Conservation (phyloP, 2,329 filamentous ascomycete genomes). For the Phyllosticta citribraziliensis region DNA sequence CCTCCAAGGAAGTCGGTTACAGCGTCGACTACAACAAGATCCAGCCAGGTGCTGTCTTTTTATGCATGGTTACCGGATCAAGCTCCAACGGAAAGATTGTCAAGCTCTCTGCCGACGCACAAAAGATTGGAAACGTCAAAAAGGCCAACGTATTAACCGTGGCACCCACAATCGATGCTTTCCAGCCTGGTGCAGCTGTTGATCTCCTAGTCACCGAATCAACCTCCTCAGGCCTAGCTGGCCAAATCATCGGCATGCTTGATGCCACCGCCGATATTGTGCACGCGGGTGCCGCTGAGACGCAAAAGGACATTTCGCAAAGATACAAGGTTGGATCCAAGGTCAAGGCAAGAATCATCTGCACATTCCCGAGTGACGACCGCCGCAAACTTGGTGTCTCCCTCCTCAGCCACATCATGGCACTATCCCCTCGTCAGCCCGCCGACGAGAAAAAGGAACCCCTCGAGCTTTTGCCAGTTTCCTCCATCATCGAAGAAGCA, state of each 20-base stretch:
- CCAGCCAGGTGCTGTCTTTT: slow-evolving; percentile 72
- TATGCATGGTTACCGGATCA: slow-evolving; percentile 71
- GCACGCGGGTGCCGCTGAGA: slow-evolving; percentile 69
- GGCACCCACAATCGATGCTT: slow-evolving; percentile 79
- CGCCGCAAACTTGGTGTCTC: slow-evolving; percentile 81
- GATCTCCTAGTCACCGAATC: slow-evolving; percentile 75
- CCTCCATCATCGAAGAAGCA: slow-evolving; percentile 66
- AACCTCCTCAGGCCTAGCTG: slow-evolving; percentile 62
- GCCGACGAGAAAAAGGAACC: slow-evolving; percentile 36
- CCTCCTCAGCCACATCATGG: slow-evolving; percentile 70
- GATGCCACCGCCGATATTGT: slow-evolving; percentile 85
- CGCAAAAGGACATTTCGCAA: slow-evolving; percentile 59
- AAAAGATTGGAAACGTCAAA: slow-evolving; percentile 57
- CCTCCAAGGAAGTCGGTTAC: slow-evolving; percentile 68
- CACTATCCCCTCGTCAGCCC: slow-evolving; percentile 42
- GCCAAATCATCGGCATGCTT: slow-evolving; percentile 85
- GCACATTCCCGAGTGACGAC: slow-evolving; percentile 70
- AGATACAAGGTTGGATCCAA: slow-evolving; percentile 79
- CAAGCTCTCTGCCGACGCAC: slow-evolving; percentile 69
- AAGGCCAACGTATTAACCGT: slow-evolving; percentile 58
- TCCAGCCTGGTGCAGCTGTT: slow-evolving; percentile 83
- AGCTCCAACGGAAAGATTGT: slow-evolving; percentile 71
- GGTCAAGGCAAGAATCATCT: slow-evolving; percentile 77
- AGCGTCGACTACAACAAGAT: slow-evolving; percentile 56
- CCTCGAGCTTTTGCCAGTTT: slow-evolving; percentile 55